Evolutionary conservation across 179 eudicot genomes (phyloP), one percentile per base, ranked within the genome.

Genomic region (Patellifolia procumbens): DNA sequence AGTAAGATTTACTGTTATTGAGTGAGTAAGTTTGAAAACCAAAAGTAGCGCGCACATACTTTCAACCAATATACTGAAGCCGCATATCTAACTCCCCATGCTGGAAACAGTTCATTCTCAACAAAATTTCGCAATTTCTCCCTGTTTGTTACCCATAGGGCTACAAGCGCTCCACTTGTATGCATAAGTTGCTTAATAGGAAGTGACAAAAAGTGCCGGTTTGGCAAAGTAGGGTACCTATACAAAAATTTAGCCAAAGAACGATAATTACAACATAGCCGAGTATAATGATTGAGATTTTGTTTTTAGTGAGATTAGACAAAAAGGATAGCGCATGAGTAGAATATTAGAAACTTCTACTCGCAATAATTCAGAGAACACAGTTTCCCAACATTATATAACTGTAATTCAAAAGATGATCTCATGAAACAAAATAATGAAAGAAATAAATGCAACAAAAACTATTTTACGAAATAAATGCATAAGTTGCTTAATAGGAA

Each of bases 111-210:
- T 77, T 95, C 99, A 39, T 87, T 89, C 85, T 95, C 95, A 73
- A 93, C 95, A 82, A 91, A 95, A 62, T 62, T 76, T 52, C 97
- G 86, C 69, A 95, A 73, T 72, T 95, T 93, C 78, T 95, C 97
- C 84, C 97, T 87, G 82, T 95, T 95, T 63, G 99, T 93, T 42
- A 95, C 91, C 99, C 99, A 95, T 80, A 95, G 83, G 59, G 95
- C 99, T 70, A 95, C 89, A 48, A 95, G 80, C 37, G 99, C 97
- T 60, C 99, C 99, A 68, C 65, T 75, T 42, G 88, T 80, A 82
- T 90, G 98, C 62, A 86, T 72, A 73, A 95, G 91, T 80, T 85
- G 80, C 83, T 81, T 83, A 15, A 95, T 82, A n/a, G 99, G 98
- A 82, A 95, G 86, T 59, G 93, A 88, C 62, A 93, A 77, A 74